Evolutionary conservation across 2,329 filamentous ascomycete species (phyloP), one percentile per base, ranked within the genome.

Genomic region (Aspergillus viridinutans): DNA sequence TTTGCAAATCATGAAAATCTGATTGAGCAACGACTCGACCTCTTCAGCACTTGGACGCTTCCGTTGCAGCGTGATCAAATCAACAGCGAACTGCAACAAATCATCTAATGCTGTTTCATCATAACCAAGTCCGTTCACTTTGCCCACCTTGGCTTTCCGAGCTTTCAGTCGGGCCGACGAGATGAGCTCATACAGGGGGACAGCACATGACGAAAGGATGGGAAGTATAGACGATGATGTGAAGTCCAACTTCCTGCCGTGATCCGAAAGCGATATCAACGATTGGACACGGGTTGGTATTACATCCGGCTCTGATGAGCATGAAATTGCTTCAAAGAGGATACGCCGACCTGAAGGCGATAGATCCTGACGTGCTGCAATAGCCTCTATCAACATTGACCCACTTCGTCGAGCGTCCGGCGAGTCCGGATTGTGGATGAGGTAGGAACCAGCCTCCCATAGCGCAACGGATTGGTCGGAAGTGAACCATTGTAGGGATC

Each of bases 191-290:
- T 76, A 76, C 9, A 76, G 64, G 5, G 74, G 73, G 14, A 72
- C 62, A 23, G 76, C 66, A 62, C 73, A 76, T 9, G 70, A 69
- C 6, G 73, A 73, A 32, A 76, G 67, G n/a, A 74, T 68, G 8
- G 70, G 73, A 14, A 77, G 61, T 38, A 76, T 66, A 5, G 74
- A 75, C 4, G 69, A 68, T 32, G 67, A 65, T 28, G 73, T 67
- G 60, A 75, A 76, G 32, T 77, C 75, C 45, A 76, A 57, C 56
- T 76, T 76, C 49, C 74, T 70, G 49, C 74, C 74, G 66, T 77
- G 74, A 51, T 77, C 74, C n/a, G 74, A 74, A 42, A 77, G 63
- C 5, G 67, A 65, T 32, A 76, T 72, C 55, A 77, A 67, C 1
- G 75, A 68, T 49, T 74, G 72, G 14, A 76, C 68, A 3, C 72